A percentile compares a stretch with the other conserved stretches of the same genome.
Conservation (phyloP, 2,329 filamentous ascomycete genomes). For the Dendrostoma leiphaemia region DNA sequence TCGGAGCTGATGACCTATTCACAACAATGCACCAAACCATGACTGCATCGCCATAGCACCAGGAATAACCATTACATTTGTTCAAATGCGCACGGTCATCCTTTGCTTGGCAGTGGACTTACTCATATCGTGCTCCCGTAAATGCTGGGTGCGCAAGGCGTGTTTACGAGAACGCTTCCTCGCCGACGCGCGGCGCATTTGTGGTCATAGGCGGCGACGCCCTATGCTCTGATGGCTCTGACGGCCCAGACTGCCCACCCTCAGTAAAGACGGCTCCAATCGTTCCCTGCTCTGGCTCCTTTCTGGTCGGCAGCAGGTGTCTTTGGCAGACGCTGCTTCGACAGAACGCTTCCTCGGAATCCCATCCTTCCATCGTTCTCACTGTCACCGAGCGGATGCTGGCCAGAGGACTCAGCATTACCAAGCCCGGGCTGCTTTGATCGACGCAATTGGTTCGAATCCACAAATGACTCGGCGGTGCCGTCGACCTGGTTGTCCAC, state of each 20-base stretch:
- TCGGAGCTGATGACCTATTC: too few relatives aligned
- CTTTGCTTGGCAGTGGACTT: too few relatives aligned
- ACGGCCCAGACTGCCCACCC: background rate
- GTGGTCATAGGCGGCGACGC: background rate
- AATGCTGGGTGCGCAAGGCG: too few relatives aligned
- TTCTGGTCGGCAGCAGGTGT: background rate
- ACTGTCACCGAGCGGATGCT: background rate
- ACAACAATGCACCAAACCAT: too few relatives aligned
- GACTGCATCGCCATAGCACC: too few relatives aligned
- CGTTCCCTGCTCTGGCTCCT: background rate
- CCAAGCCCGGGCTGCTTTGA: background rate
- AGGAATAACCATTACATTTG: too few relatives aligned
- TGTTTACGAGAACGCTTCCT: too few relatives aligned
- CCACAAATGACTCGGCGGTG: background rate
- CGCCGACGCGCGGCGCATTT: too few relatives aligned
- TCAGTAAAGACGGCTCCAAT: background rate
- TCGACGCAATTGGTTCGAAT: background rate
- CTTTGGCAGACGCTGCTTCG: background rate
- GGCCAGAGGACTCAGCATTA: too few relatives aligned
- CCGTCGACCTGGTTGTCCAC: constrained; percentile 1
- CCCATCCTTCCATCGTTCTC: background rate
- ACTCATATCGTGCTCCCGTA: too few relatives aligned
- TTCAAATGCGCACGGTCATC: too few relatives aligned
- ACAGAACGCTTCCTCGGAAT: background rate
- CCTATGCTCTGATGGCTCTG: background rate